Evolutionary conservation across 129 eudicot genomes (phyloP), one percentile per base, ranked within the genome.

Genomic region (Deinandra increscens): DNA sequence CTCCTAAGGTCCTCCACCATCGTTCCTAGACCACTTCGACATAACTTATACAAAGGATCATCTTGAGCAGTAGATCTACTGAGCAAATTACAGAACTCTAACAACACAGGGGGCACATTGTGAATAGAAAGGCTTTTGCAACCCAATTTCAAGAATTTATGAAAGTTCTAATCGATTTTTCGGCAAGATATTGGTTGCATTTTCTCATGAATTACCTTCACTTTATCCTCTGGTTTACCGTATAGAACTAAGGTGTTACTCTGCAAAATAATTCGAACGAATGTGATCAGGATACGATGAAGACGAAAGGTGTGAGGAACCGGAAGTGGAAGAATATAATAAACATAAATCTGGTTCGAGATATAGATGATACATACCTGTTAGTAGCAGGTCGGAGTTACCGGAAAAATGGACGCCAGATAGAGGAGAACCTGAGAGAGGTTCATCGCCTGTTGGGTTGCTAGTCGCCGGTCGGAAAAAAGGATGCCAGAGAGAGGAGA

Each of bases 31-130:
- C 81, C 74, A 69, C 84, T 64, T 60, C 92, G 23, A 60, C 98
- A 93, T 2, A 69, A 48, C 48, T 9, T 22, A 78, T 89, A 93
- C 77, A 93, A 61, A 1, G 67, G 70, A 78, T 89, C 95, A 46
- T 69, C 73, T 15, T 4, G 73, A 1, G 71, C 81, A 38, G 39
- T 64, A 22, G 75, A 63, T 29, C 78, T 71, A 38, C 77, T 54
- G 11, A 93, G 76, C 81, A 89, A 76, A 71, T 76, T 86, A 80
- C 98, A 93, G 54, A 93, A 93, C 34, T 93, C 95, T 71, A 93
- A 84, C 34, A 82, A 79, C 36, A 89, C 75, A 3, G 81, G 82
- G n/a, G 1, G 85, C 84, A 55, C 85, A 86, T 9, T 67, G 71
- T 6, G 71, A 29, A 68, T 78, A 60, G 7, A 69, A 42, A 29